Evolutionary conservation across 768 basidiomycete species (phyloP).

Genomic region (Mycena leptocephala): DNA sequence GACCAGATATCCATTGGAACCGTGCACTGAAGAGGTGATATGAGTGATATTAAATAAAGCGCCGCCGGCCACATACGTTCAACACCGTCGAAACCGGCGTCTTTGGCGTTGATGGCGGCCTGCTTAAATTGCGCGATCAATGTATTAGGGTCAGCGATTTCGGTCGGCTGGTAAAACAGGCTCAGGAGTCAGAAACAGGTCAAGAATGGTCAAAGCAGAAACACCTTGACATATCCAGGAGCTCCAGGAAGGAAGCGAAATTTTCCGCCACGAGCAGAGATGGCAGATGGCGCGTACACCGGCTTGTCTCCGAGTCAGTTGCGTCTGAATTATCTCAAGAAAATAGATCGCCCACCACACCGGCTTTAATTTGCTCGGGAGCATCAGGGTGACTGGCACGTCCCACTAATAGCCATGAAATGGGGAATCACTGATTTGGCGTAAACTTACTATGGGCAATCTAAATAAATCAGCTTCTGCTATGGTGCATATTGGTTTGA

Average conservation of each 20-base stretch:
- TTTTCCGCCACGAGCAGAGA: constrained; percentile 38
- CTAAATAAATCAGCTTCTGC: no score
- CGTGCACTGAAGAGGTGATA: constrained; percentile 33
- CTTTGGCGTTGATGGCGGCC: constrained; percentile 51
- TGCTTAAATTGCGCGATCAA: constrained; percentile 47
- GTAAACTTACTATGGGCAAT: no score
- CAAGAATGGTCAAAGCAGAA: background rate
- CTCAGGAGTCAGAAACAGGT: background rate
- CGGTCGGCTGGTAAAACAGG: constrained; percentile 39
- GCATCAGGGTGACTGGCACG: no score
- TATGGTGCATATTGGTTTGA: no score
- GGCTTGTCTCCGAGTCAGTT: background rate
- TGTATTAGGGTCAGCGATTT: constrained; percentile 46
- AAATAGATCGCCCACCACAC: background rate
- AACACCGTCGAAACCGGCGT: constrained; percentile 22
- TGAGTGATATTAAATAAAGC: background rate
- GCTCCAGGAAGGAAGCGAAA: constrained; percentile 42
- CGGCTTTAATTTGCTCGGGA: no score
- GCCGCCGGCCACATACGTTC: constrained; percentile 9
- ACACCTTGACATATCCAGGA: constrained; percentile 42
- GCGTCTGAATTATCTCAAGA: background rate
- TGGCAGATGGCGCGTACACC: background rate
- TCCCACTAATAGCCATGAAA: no score
- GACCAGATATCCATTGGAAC: constrained; percentile 49
- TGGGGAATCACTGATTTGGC: no score